A percentile compares a stretch with the other conserved stretches of the same genome.
These are phyloP conservation scores for Ramichloridium luteum DNA, from an alignment of 2,329 filamentous ascomycete genomes.

Conservation along the genomic window DNA sequence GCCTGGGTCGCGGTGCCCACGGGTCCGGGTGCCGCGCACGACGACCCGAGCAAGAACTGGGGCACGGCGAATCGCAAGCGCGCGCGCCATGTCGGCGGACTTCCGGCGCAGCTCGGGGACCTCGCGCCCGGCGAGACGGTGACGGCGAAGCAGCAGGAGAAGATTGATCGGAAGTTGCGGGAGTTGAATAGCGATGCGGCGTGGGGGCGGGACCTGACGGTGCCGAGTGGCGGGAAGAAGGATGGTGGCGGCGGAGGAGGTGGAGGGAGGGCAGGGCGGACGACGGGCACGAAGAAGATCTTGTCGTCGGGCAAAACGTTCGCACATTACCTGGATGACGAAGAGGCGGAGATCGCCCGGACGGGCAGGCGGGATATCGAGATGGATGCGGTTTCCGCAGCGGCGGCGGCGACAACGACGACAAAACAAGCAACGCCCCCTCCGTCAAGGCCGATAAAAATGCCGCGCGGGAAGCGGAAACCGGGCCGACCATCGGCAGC, in stretches of 20 bases:
- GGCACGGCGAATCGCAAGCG: conserved; percentile 49
- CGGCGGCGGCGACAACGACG: conserved; percentile 7
- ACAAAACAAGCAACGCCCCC: not conserved
- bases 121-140: conserved; percentile 46
- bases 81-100: conserved; percentile 42
- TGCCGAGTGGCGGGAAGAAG: conserved; percentile 49
- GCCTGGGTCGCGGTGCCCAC: conserved; percentile 82
- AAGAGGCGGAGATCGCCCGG: conserved; percentile 46
- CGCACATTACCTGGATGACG: conserved; percentile 70
- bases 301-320: conserved; percentile 73
- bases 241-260: conserved; percentile 29
- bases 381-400: conserved; percentile 10
- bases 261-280: conserved; percentile 43
- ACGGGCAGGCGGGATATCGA: conserved; percentile 23
- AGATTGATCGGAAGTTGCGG: conserved; percentile 67
- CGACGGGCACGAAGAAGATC: conserved; percentile 61
- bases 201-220: conserved; percentile 47
- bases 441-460: conserved; percentile 24
- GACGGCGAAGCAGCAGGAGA: conserved; percentile 69
- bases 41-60: conserved; percentile 37
- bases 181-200: conserved; percentile 64
- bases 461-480: conserved; percentile 23
- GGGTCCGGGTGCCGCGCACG: conserved; percentile 43
- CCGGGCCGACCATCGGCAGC: conserved; percentile 4
- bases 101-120: conserved; percentile 9